Evolutionary conservation across 139 green algal species (phyloP).

Genomic region (Tetratostichococcus sp.): DNA sequence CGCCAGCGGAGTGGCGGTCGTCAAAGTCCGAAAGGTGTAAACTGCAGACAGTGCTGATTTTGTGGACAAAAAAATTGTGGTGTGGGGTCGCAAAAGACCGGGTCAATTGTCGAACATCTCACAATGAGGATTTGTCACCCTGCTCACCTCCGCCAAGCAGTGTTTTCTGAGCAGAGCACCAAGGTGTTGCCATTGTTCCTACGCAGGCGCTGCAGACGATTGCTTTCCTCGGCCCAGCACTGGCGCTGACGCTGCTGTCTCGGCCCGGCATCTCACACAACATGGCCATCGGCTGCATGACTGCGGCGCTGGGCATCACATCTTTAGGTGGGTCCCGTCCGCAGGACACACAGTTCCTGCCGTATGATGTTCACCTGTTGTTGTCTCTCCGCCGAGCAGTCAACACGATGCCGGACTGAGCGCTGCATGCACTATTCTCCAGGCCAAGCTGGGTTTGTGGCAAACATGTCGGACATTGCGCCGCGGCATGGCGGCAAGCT

Average conservation of each 20-base stretch:
- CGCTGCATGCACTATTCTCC: neutral
- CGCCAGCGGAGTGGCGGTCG: slow-evolving; percentile 26
- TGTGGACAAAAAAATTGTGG: too few relatives aligned
- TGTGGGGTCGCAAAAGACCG: neutral
- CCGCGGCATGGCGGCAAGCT: slow-evolving; percentile 70
- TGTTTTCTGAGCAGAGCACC: neutral
- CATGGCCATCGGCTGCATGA: slow-evolving; percentile 60
- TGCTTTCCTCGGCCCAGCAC: slow-evolving; percentile 74
- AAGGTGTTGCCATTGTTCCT: neutral
- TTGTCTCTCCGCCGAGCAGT: too few relatives aligned
- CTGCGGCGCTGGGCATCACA: slow-evolving; percentile 69
- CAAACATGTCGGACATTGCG: slow-evolving; percentile 86
- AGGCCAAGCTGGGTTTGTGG: slow-evolving; percentile 72
- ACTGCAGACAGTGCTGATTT: neutral
- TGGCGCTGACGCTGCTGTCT: slow-evolving; percentile 60
- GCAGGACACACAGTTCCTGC: too few relatives aligned
- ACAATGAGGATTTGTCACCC: too few relatives aligned
- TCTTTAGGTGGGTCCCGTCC: slow-evolving; percentile 52
- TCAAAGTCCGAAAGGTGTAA: slow-evolving; percentile 23
- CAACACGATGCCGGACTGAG: too few relatives aligned
- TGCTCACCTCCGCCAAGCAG: too few relatives aligned
- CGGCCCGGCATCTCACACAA: slow-evolving; percentile 17
- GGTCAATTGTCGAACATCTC: neutral
- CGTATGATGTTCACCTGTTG: too few relatives aligned
- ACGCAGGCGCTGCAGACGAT: slow-evolving; percentile 58